Evolutionary conservation across 116 monocot genomes (phyloP).

Genomic region (Zostera marina): DNA sequence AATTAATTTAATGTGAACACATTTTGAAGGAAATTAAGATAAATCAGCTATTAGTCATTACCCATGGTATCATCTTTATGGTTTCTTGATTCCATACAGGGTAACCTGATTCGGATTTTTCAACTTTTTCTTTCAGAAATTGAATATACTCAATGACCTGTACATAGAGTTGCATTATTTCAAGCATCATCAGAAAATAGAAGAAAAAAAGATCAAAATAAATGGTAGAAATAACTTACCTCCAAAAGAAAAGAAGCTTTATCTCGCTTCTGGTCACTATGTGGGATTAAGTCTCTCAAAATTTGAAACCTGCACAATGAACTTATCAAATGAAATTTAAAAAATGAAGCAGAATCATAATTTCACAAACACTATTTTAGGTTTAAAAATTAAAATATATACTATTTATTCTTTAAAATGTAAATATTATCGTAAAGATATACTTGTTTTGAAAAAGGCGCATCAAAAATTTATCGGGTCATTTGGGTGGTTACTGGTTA

Average conservation of each 20-base stretch:
- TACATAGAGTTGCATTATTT: neutral
- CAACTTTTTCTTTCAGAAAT: slow-evolving; percentile 62
- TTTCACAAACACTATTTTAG: no score
- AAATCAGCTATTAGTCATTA: slow-evolving; percentile 10
- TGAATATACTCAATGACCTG: slow-evolving; percentile 73
- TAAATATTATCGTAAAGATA: no score
- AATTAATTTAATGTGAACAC: no score
- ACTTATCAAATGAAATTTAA: no score
- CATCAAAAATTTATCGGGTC: no score
- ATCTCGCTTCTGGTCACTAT: slow-evolving; percentile 70
- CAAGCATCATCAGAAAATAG: no score
- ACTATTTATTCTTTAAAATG: no score
- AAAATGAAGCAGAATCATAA: neutral
- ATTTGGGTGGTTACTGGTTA: no score
- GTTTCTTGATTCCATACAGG: slow-evolving; percentile 38
- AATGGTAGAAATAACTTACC: slow-evolving; percentile 13
- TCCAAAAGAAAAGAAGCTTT: slow-evolving; percentile 78
- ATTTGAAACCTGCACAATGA: slow-evolving; percentile 50
- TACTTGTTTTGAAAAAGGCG: no score
- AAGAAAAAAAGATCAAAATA: neutral
- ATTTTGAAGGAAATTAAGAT: neutral
- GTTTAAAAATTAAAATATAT: no score
- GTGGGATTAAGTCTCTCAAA: slow-evolving; percentile 58
- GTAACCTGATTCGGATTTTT: slow-evolving; percentile 40
- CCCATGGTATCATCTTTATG: slow-evolving; percentile 54